Evolutionary conservation across 805 yeast genomes (phyloP).

Genomic region (Candida orba): DNA sequence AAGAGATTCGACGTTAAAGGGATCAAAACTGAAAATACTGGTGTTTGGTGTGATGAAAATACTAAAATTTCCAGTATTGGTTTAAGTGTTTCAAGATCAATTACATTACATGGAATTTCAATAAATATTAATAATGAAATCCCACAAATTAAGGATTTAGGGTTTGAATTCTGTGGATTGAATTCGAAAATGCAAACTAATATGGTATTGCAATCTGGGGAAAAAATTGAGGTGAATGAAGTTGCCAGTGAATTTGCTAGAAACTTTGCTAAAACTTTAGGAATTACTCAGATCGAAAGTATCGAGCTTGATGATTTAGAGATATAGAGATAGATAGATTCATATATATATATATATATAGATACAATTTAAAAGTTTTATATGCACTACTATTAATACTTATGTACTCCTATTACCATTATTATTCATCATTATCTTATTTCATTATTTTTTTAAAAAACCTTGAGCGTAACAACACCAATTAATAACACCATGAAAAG

Average conservation of each 20-base stretch:
- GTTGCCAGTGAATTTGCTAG: conserved; percentile 39
- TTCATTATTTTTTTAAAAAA: not conserved
- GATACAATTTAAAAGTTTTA: not conserved
- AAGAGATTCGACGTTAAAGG: conserved; percentile 35
- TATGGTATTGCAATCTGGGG: conserved; percentile 28
- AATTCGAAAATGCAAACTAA: conserved; percentile 54
- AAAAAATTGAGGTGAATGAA: conserved; percentile 19
- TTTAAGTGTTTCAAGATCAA: conserved; percentile 71
- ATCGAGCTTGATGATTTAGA: conserved; percentile 28
- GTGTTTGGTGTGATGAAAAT: conserved; percentile 67
- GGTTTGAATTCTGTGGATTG: conserved; percentile 81
- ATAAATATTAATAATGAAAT: conserved; percentile 73
- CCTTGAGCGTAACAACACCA: not conserved
- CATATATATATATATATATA: not conserved
- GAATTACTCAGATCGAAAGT: conserved; percentile 31
- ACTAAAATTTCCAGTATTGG: conserved; percentile 85
- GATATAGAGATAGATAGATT: conserved; percentile 7
- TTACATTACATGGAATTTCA: conserved; percentile 87
- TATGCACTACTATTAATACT: too few species aligned
- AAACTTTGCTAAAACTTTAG: conserved; percentile 35
- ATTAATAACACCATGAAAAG: not conserved
- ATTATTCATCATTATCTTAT: too few species aligned
- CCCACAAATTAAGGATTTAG: conserved; percentile 50
- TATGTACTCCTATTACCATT: too few species aligned
- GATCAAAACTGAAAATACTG: conserved; percentile 59